Evolutionary conservation across 2,329 filamentous ascomycete genomes (phyloP), one percentile per base, ranked within the genome.

Genomic region (Penicillium sp.): DNA sequence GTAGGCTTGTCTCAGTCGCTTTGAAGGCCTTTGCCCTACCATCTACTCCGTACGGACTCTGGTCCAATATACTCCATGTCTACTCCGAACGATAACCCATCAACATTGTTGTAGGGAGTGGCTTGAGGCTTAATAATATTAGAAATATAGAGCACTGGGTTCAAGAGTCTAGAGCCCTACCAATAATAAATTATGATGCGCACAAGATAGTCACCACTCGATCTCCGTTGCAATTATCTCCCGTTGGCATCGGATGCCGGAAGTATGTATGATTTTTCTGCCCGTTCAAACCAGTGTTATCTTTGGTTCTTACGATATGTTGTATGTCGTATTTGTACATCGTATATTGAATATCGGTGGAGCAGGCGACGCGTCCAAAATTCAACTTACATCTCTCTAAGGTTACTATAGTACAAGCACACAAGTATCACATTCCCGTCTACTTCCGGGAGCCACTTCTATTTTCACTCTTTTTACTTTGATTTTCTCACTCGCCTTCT

Each of bases 371-470:
- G 56, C 53, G 53, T 52, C 39, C 48, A 19, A 27, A 40, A 34
- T 42, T 23, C 9, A 10, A 29, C 34, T 23, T 3, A 23, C 14
- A 11, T 48, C 19, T 40, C 36, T 5, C 3, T 23, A 23, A 23
- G 23, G 23, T 40, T 48, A 30, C 35, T 23, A 39, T 29, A 38
- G 26, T 11, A 42, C 27, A 41, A 8, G 16, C n/a, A 48, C 26
- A 23, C 19, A 42, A 46, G 48, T 40, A 49, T 56, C 41, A 56
- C 49, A 56, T 53, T 56, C 23, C 56, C 56, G 56, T 56, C 46
- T 38, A 19, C 36, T 50, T 51, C 56, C 53, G 56, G 39, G 40
- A 43, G 46, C 50, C 52, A 46, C 32, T 56, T 44, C 14, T 26
- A 29, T 50, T 34, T 49, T 54, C 35, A 26, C 18, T 38, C 7